Percentiles rank a stretch among this genome's conserved stretches.
These are phyloP conservation scores for Calonectria leucothoes DNA, from an alignment of 2,329 filamentous ascomycete genomes.

Conservation along the genomic window DNA sequence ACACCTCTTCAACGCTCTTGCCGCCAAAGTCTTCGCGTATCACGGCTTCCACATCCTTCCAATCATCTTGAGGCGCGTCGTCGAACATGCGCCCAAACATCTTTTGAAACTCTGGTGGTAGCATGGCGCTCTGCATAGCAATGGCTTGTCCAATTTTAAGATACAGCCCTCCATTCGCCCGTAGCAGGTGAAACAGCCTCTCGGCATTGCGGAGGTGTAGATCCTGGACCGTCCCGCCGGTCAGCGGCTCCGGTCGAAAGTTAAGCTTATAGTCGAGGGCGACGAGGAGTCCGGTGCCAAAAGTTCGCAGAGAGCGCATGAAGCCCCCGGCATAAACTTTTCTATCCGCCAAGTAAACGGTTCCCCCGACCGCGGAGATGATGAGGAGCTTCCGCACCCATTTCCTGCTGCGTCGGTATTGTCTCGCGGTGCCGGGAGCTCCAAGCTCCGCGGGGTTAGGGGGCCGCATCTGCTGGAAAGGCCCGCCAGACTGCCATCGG, in stretches of 20 bases:
- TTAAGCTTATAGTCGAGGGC: constrained; percentile 97
- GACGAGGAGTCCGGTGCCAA: constrained; percentile 81
- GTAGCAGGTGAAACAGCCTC: constrained; percentile 82
- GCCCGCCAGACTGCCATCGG: constrained; percentile 47
- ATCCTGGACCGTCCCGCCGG: constrained; percentile 78
- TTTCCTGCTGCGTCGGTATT: constrained; percentile 76
- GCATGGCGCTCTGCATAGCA: constrained; percentile 95
- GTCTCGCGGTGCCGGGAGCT: constrained; percentile 75
- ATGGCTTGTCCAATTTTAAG: constrained; percentile 98
- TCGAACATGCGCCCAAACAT: constrained; percentile 99
- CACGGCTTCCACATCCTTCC: constrained; percentile 86
- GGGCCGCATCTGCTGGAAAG: constrained; percentile 76
- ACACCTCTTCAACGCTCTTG: constrained; percentile 88
- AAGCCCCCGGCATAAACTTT: constrained; percentile 84
- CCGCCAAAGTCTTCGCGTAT: constrained; percentile 86
- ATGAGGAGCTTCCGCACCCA: constrained; percentile 82
- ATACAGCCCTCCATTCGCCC: constrained; percentile 91
- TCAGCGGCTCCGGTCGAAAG: constrained; percentile 83
- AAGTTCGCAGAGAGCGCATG: constrained; percentile 83
- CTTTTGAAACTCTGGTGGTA: constrained; percentile 93
- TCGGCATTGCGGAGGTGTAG: constrained; percentile 88
- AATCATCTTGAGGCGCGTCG: constrained; percentile 92
- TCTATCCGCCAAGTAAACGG: constrained; percentile 76
- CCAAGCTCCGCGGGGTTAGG: constrained; percentile 85
- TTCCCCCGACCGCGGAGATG: constrained; percentile 68